phyloP scores from a whole-genome alignment of 2,329 filamentous ascomycete genomes.

The Lasiodiplodia gonubiensis region DNA sequence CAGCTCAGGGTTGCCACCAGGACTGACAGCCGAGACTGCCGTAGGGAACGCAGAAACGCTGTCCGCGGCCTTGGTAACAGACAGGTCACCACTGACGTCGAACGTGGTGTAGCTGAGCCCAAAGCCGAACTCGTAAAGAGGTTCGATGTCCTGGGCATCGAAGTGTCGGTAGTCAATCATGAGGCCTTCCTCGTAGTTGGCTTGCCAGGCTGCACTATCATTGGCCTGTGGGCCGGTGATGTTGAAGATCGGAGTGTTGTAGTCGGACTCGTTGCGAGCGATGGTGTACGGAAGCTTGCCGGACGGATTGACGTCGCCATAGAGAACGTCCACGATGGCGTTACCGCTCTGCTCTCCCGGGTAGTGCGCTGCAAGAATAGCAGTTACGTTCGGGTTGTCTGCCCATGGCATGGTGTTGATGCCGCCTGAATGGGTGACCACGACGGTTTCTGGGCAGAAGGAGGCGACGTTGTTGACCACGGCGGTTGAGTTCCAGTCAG shows the following conservation, averaged over 20 bases:
- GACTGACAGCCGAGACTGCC: background rate
- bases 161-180: slow-evolving; percentile 92
- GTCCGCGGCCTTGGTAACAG: background rate
- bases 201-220: background rate
- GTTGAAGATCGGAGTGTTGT: slow-evolving; percentile 32
- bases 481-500: slow-evolving; percentile 47
- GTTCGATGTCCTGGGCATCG: slow-evolving; percentile 73
- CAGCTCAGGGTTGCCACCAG: slow-evolving; percentile 62
- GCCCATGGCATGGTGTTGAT: slow-evolving; percentile 50
- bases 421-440: slow-evolving; percentile 54
- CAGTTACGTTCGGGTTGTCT: slow-evolving; percentile 46
- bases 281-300: slow-evolving; percentile 88
- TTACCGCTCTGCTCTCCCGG: slow-evolving; percentile 71
- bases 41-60: background rate
- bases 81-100: slow-evolving; percentile 58
- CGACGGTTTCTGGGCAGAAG: slow-evolving; percentile 58
- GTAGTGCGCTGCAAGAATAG: slow-evolving; percentile 38
- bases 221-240: slow-evolving; percentile 28
- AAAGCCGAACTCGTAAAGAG: slow-evolving; percentile 85
- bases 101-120: slow-evolving; percentile 83
- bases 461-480: slow-evolving; percentile 44
- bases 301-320: slow-evolving; percentile 76
- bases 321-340: slow-evolving; percentile 78
- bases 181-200: slow-evolving; percentile 75
- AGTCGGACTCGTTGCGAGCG: slow-evolving; percentile 69